Evolutionary conservation across 2,329 filamentous ascomycete genomes (phyloP).

Genomic region (Pseudopithomyces maydicus): DNA sequence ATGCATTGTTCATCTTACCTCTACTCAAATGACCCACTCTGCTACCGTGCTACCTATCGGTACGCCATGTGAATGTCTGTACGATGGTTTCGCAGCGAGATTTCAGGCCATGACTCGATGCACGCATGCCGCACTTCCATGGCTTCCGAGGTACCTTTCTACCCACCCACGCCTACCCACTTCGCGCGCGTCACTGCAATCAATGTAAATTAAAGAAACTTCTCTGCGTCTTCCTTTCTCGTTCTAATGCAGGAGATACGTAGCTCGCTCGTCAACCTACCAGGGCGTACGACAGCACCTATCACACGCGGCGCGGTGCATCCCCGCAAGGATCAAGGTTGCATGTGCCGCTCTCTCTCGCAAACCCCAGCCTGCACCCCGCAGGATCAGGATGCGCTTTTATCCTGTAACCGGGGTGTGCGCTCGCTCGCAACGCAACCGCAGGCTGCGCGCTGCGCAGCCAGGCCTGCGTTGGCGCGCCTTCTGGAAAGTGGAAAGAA

Average conservation of each 20-base stretch:
- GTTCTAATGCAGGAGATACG: background rate
- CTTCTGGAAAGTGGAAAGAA: conserved; percentile 12
- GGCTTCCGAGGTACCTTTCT: background rate
- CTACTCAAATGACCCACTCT: background rate
- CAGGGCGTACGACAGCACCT: too few relatives aligned
- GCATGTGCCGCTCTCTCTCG: background rate
- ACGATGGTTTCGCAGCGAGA: background rate
- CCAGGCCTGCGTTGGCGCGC: background rate
- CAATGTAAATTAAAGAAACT: conserved; percentile 7
- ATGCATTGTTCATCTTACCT: background rate
- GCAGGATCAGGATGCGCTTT: background rate
- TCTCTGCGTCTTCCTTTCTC: conserved; percentile 2
- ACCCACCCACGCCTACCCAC: background rate
- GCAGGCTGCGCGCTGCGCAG: background rate
- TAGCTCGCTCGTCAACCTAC: background rate
- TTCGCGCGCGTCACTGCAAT: background rate
- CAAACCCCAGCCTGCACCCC: conserved; percentile 6
- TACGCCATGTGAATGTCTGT: too few relatives aligned
- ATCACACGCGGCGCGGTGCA: too few relatives aligned
- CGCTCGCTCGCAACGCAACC: too few relatives aligned
- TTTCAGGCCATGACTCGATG: background rate
- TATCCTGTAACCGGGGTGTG: conserved; percentile 3
- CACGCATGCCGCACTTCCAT: too few relatives aligned
- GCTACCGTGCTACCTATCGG: too few relatives aligned
- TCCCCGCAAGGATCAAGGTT: conserved; percentile 4